Evolutionary conservation across 2,329 filamentous ascomycete genomes (phyloP).

Genomic region (Fusarium poae): DNA sequence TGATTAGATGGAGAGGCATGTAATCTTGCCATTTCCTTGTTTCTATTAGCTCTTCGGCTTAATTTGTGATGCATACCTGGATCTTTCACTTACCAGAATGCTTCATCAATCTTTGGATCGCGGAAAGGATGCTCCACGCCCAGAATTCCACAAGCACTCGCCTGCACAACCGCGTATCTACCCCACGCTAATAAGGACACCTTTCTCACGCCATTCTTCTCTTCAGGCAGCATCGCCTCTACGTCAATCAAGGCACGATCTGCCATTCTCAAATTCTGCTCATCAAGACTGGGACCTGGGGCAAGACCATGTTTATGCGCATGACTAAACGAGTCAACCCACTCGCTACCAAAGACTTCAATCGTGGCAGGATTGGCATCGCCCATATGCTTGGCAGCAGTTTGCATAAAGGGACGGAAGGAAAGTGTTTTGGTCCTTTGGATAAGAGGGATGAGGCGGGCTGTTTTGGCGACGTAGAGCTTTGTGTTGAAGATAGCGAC

Average conservation of each 20-base stretch:
- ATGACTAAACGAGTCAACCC: constrained; percentile 29
- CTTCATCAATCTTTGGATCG: constrained; percentile 28
- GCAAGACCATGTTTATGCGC: constrained; percentile 24
- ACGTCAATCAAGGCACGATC: constrained; percentile 27
- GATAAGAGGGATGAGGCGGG: constrained; percentile 45
- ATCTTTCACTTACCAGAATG: constrained; percentile 27
- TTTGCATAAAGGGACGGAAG: constrained; percentile 49
- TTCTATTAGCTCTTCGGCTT: not conserved
- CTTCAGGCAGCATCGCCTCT: not conserved
- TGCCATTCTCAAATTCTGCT: constrained; percentile 38
- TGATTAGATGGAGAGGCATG: constrained; percentile 22
- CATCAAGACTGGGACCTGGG: constrained; percentile 26
- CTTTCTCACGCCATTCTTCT: not conserved
- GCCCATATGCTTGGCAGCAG: constrained; percentile 29
- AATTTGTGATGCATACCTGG: rapidly evolving
- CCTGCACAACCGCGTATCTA: constrained; percentile 32
- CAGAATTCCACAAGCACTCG: constrained; percentile 38
- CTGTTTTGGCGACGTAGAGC: constrained; percentile 48
- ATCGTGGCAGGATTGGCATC: constrained; percentile 14
- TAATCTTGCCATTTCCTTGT: constrained; percentile 38
- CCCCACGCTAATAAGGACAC: constrained; percentile 21
- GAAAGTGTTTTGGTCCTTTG: constrained; percentile 47
- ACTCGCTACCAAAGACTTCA: constrained; percentile 31
- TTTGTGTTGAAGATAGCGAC: constrained; percentile 48
- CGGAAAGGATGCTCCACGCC: constrained; percentile 37